Percentiles rank a stretch among this genome's conserved stretches.
phyloP scores from a whole-genome alignment of 257 asterid species.

The Perilla frutescens region DNA sequence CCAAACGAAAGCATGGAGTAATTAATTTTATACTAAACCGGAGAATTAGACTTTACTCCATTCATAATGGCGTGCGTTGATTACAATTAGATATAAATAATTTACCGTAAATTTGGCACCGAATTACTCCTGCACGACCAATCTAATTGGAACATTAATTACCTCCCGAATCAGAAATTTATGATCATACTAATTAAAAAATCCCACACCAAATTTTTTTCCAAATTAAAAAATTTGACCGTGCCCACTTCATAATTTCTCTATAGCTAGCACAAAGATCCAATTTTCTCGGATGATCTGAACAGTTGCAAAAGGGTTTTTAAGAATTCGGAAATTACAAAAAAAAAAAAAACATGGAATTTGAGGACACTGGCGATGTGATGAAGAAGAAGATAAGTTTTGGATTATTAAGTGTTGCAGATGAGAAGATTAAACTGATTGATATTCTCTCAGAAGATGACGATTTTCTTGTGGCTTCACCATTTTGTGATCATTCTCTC shows the following conservation, averaged over 20 bases:
- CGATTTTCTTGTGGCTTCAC: constrained; percentile 57
- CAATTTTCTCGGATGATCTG: not conserved
- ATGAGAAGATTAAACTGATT: constrained; percentile 58
- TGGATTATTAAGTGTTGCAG: constrained; percentile 41
- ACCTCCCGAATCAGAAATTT: constrained; percentile 4
- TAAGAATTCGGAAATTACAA: not conserved
- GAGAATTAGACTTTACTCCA: not conserved
- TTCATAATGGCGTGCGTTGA: not conserved
- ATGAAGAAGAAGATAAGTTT: constrained; percentile 42
- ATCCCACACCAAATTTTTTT: not conserved
- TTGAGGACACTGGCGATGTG: constrained; percentile 2
- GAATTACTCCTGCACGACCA: not conserved
- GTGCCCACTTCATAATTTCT: constrained; percentile 8
- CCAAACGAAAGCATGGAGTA: no score
- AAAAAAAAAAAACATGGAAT: constrained; percentile 29
- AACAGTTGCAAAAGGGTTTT: not conserved
- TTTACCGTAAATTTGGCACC: not conserved
- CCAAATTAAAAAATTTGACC: constrained; percentile 24
- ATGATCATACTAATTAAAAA: not conserved
- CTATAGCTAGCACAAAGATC: not conserved
- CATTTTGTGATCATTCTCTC: constrained; percentile 40
- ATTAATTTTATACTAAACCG: no score
- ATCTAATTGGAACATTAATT: constrained; percentile 18
- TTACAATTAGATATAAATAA: not conserved
- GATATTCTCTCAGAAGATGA: constrained; percentile 61